phyloP scores from a whole-genome alignment of 2,329 filamentous ascomycete species.

The Camptophora hylomeconis region DNA sequence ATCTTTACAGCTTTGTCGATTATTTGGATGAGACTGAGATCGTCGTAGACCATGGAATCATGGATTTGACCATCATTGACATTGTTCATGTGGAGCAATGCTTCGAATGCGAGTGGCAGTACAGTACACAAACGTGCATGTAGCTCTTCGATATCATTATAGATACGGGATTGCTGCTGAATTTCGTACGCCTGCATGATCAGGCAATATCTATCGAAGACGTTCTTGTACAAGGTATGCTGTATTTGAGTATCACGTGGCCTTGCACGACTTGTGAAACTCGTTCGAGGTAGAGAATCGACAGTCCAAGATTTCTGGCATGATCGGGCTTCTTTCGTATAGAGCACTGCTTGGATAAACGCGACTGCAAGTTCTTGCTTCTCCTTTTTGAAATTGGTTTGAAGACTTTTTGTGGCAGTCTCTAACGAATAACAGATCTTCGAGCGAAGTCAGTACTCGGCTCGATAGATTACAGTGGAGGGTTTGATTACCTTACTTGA shows the following conservation, averaged over 20 bases:
- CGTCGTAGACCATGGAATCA: constrained; percentile 25
- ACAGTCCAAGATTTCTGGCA: constrained; percentile 5
- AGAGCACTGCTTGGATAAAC: constrained; percentile 13
- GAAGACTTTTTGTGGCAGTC: no score
- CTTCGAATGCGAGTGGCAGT: constrained; percentile 16
- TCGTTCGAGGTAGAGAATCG: constrained; percentile 13
- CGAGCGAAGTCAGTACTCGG: constrained; percentile 1
- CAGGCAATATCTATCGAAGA: constrained; percentile 8
- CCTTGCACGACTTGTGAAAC: constrained; percentile 5
- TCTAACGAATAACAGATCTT: no score
- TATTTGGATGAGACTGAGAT: constrained; percentile 40
- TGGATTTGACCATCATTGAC: constrained; percentile 1
- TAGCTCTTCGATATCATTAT: constrained; percentile 2
- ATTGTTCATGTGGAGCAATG: constrained; percentile 10
- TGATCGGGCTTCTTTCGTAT: constrained; percentile 9
- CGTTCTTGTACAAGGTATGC: constrained; percentile 9
- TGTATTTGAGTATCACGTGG: constrained; percentile 7
- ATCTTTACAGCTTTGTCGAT: constrained; percentile 32
- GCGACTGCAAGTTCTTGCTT: constrained; percentile 3
- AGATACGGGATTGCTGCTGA: not conserved
- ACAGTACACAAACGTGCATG: constrained; percentile 7
- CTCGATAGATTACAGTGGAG: no score
- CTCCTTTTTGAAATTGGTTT: constrained; percentile 3
- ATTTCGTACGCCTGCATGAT: constrained; percentile 3
- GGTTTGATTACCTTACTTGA: constrained; percentile 9